Percentiles rank a stretch among this genome's conserved stretches.
phyloP scores from a whole-genome alignment of 2,329 filamentous ascomycete genomes.

The Botrytis squamosa region DNA sequence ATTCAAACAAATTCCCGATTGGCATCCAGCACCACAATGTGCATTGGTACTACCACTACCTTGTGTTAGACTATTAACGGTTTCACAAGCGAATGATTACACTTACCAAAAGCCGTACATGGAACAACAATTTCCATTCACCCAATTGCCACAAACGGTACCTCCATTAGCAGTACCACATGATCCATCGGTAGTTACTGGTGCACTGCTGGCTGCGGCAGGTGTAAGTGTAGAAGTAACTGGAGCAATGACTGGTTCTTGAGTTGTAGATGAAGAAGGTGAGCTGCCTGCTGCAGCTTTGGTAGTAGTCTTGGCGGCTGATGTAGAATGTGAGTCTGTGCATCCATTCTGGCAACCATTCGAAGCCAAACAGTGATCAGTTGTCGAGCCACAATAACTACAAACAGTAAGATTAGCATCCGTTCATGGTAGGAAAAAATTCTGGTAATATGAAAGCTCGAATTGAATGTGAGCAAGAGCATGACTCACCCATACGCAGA shows the following conservation, averaged over 20 bases:
- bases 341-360: conserved; percentile 40
- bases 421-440: neutral
- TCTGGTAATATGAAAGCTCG: neutral
- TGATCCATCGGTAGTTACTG: conserved; percentile 50
- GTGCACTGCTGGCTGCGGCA: conserved; percentile 36
- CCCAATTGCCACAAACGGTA: conserved; percentile 53
- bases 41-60: conserved; percentile 43
- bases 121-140: conserved; percentile 53
- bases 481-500: conserved; percentile 36
- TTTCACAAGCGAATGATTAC: neutral
- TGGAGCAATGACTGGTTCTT: conserved; percentile 33
- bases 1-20: conserved; percentile 51
- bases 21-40: conserved; percentile 57
- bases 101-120: conserved; percentile 55
- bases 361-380: conserved; percentile 31
- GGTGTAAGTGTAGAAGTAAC: conserved; percentile 29
- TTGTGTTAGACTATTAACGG: conserved; percentile 23
- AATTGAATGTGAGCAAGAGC: neutral
- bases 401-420: conserved; percentile 28
- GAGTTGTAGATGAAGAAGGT: conserved; percentile 23
- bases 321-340: conserved; percentile 23
- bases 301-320: conserved; percentile 23
- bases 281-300: conserved; percentile 20
- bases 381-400: conserved; percentile 38
- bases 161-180: conserved; percentile 51